Conservation (phyloP, 2,329 filamentous ascomycete species). For the Fusarium decemcellulare region DNA sequence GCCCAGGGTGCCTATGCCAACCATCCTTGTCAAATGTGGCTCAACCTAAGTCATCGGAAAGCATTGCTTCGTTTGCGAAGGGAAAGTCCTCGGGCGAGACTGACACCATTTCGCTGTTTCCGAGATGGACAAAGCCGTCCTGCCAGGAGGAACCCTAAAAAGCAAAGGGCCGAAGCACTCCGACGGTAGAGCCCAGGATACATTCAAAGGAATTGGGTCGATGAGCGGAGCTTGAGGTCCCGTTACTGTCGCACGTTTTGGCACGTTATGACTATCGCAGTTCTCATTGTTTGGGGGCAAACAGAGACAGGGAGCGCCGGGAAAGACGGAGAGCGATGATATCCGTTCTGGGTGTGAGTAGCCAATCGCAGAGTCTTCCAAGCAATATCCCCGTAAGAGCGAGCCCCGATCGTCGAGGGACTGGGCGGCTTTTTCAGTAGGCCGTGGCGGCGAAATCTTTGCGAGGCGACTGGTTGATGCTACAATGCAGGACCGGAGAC, state of each 20-base stretch:
- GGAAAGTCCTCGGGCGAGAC: background rate
- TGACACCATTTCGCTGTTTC: conserved; percentile 7
- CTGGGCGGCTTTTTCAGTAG: conserved; percentile 31
- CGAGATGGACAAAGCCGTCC: background rate
- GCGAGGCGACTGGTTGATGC: conserved; percentile 11
- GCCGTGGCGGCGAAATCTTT: conserved; percentile 15
- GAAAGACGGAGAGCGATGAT: conserved; percentile 37
- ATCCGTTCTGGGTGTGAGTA: conserved; percentile 12
- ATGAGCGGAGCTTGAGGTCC: conserved; percentile 16
- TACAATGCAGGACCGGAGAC: background rate
- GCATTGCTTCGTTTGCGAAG: background rate
- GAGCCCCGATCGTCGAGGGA: conserved; percentile 30
- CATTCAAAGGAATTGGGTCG: conserved; percentile 8
- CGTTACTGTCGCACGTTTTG: conserved; percentile 15
- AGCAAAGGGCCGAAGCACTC: conserved; percentile 11
- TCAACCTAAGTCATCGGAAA: background rate
- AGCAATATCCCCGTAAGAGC: conserved; percentile 36
- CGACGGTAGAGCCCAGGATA: conserved; percentile 7
- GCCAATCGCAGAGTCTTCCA: conserved; percentile 38
- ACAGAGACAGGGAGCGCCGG: conserved; percentile 34
- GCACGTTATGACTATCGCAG: background rate
- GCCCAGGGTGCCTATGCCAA: conserved; percentile 3
- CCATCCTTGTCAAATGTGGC: conserved; percentile 13
- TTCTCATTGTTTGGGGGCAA: conserved; percentile 23
- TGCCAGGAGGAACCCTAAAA: conserved; percentile 18